Evolutionary conservation across 148 eudicot genomes (phyloP), one percentile per base, ranked within the genome.

Genomic region (Rhododendron simsii): DNA sequence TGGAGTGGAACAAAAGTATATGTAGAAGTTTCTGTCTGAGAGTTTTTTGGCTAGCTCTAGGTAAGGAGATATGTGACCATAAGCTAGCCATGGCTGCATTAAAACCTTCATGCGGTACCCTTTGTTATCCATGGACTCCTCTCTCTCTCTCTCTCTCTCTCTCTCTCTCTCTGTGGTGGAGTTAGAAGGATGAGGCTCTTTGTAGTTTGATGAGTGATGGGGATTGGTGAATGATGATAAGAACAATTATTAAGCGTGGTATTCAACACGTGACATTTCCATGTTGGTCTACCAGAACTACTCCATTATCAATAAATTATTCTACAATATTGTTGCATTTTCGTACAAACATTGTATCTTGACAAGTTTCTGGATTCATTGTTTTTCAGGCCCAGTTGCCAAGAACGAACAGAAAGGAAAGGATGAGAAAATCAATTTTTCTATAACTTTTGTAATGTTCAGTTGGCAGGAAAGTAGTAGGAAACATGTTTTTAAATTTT

Each of bases 1-100:
- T 2, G 85, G 80, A 9, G 85, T 84, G 2, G 80, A 84, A 23
- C 80, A 84, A 5, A 84, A 71, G 16, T 69, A 84, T 16, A 71
- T 41, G n/a, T 47, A 5, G 85, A 84, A 84, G 45, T 84, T 84
- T 84, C 63, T 71, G 2, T 84, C n/a, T 28, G 63, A 4, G 45
- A 84, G 85, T 33, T 67, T 84, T 23, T 84, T 84, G 80, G 85
- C 85, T 45, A 71, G 79, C 65, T 84, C 85, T 30, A 84, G 30
- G 79, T 23, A 83, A 51, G 85, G 79, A 10, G 79, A 71, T 47
- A 71, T 48, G 63, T 84, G 85, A 84, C 85, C 85, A 18, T 84
- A 59, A 15, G 85, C 63, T 48, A 84, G 21, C 85, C 85, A 84
- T 84, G 79, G 85, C 10, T 69, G 61, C 85, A 84, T 71, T 84